Percentiles rank a stretch among this genome's conserved stretches.
Evolutionary conservation across 192 early-diverging fungal genomes (phyloP).

Genomic region (Umbelopsis isabellina): DNA sequence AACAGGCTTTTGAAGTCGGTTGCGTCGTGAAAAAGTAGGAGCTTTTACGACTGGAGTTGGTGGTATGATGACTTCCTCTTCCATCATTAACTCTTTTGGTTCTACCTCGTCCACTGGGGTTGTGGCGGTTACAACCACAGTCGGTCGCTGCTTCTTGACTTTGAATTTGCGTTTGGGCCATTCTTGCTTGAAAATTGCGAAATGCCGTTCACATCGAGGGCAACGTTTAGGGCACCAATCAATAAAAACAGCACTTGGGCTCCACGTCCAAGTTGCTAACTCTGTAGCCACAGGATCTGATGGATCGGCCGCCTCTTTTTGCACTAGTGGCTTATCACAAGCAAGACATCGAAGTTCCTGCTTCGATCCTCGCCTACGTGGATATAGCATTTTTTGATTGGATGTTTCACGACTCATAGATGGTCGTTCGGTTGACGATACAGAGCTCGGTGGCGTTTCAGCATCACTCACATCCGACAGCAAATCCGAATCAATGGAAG

Average conservation of each 20-base stretch:
- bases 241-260: slow-evolving; percentile 27
- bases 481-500: slow-evolving; percentile 27
- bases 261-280: slow-evolving; percentile 38
- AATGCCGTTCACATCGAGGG: slow-evolving; percentile 38
- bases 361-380: slow-evolving; percentile 16
- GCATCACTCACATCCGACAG: slow-evolving; percentile 19
- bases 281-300: slow-evolving; percentile 21
- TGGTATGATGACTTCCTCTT: neutral
- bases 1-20: slow-evolving; percentile 11
- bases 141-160: neutral
- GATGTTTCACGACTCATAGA: slow-evolving; percentile 4
- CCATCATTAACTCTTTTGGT: neutral
- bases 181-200: slow-evolving; percentile 23
- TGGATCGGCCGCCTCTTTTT: slow-evolving; percentile 20
- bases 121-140: neutral
- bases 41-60: neutral
- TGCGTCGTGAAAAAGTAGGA: neutral
- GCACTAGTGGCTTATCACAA: slow-evolving; percentile 23
- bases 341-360: slow-evolving; percentile 30
- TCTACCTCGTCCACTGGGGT: neutral
- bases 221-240: slow-evolving; percentile 31
- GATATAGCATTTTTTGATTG: slow-evolving; percentile 3
- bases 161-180: slow-evolving; percentile 35
- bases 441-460: slow-evolving; percentile 14
- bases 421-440: slow-evolving; percentile 9